phyloP scores from a whole-genome alignment of 345 rosid genomes.

The Brassica juncea region DNA sequence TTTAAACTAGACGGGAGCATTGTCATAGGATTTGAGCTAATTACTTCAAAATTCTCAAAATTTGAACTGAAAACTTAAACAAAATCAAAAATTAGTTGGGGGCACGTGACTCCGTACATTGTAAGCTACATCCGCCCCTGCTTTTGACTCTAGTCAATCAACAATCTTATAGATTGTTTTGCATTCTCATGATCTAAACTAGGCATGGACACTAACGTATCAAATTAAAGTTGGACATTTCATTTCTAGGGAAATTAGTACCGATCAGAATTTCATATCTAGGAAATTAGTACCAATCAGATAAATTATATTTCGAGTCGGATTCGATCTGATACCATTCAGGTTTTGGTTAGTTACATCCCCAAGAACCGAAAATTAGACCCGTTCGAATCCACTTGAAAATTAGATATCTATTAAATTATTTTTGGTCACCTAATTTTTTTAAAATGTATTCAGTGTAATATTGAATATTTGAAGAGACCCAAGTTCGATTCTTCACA shows the following conservation, averaged over 20 bases:
- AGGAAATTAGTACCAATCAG: not conserved
- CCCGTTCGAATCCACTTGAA: not conserved
- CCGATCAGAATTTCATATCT: not conserved
- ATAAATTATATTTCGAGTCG: not conserved
- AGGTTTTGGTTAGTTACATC: not conserved
- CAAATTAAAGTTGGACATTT: not conserved
- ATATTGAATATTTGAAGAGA: not conserved
- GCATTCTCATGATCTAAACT: not conserved
- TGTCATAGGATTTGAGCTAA: not conserved
- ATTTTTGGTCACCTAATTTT: not conserved
- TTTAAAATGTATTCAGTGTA: not conserved
- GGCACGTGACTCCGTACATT: too few species aligned
- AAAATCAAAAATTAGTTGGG: too few species aligned
- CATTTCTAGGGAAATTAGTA: not conserved
- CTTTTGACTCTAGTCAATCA: not conserved
- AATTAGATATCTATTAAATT: not conserved
- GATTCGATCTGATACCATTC: not conserved
- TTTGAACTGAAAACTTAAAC: too few species aligned
- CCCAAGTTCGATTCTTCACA: not conserved
- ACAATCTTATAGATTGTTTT: not conserved
- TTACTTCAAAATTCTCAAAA: not conserved
- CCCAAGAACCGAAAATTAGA: not conserved
- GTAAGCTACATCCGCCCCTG: too few species aligned
- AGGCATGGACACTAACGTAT: not conserved
- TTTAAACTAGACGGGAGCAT: not conserved